phyloP scores from a whole-genome alignment of 108 stramenopile species.

The Fistulifera solaris region DNA sequence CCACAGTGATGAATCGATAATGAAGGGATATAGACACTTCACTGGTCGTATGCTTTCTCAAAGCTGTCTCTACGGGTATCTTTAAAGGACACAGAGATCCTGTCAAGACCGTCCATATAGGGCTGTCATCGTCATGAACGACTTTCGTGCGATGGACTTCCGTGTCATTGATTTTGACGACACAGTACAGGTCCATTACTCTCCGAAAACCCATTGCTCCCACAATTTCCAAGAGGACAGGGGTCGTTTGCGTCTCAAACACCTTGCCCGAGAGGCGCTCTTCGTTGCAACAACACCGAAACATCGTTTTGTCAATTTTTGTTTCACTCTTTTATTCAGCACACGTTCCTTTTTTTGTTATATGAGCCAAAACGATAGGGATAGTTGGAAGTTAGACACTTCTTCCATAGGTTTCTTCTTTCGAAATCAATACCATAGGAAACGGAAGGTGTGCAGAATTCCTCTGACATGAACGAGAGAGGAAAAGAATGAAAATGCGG shows the following conservation, averaged over 20 bases:
- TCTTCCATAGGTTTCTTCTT: too few species aligned
- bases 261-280: neutral
- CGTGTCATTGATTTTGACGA: constrained; percentile 11
- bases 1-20: constrained; percentile 6
- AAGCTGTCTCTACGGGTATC: neutral
- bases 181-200: constrained; percentile 18
- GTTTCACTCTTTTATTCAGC: neutral
- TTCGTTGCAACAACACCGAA: neutral
- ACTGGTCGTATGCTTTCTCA: neutral
- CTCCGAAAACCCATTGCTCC: constrained; percentile 16
- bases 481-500: too few species aligned
- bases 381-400: too few species aligned
- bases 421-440: too few species aligned
- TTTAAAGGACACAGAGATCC: constrained; percentile 19
- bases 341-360: neutral
- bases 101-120: constrained; percentile 35
- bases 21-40: constrained; percentile 11
- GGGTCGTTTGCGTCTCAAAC: constrained; percentile 1
- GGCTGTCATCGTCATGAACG: constrained; percentile 17
- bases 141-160: constrained; percentile 27
- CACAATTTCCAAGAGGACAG: constrained; percentile 23
- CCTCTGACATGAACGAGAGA: too few species aligned
- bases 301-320: neutral
- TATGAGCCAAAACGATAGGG: too few species aligned
- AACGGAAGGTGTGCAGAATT: too few species aligned